Conservation (phyloP, 202 grass and related monocot species). For the Musa balbisiana region DNA sequence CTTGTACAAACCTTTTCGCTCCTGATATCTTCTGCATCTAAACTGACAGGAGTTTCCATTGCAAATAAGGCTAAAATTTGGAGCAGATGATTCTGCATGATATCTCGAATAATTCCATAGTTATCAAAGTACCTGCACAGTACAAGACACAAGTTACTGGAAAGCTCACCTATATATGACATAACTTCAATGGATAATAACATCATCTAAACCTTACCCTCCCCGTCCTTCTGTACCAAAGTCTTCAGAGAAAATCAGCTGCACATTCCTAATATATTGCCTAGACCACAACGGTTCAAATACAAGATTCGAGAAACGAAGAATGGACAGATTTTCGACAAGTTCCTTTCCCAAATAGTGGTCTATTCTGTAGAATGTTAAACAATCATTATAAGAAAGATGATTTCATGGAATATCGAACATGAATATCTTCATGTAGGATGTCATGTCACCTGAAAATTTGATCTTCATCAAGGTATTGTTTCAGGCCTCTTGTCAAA, state of each 20-base stretch:
- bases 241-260: constrained; percentile 15
- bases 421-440: neutral
- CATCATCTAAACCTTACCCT: neutral
- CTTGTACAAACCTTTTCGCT: constrained; percentile 11
- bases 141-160: neutral
- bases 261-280: constrained; percentile 16
- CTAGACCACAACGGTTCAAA: constrained; percentile 12
- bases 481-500: constrained; percentile 13
- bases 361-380: neutral
- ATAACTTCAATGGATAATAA: neutral
- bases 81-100: constrained; percentile 21
- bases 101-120: constrained; percentile 19
- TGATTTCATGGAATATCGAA: neutral
- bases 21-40: constrained; percentile 16
- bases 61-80: constrained; percentile 18
- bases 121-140: constrained; percentile 15
- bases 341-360: constrained; percentile 18
- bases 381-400: neutral
- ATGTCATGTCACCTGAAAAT: constrained; percentile 11
- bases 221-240: constrained; percentile 9
- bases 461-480: constrained; percentile 2
- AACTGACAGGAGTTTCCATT: constrained; percentile 14
- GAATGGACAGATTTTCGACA: constrained; percentile 11
- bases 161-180: neutral
- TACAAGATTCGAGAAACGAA: constrained; percentile 12